Conservation (phyloP, 169 alveolate species). For the Plasmodium ovale region DNA sequence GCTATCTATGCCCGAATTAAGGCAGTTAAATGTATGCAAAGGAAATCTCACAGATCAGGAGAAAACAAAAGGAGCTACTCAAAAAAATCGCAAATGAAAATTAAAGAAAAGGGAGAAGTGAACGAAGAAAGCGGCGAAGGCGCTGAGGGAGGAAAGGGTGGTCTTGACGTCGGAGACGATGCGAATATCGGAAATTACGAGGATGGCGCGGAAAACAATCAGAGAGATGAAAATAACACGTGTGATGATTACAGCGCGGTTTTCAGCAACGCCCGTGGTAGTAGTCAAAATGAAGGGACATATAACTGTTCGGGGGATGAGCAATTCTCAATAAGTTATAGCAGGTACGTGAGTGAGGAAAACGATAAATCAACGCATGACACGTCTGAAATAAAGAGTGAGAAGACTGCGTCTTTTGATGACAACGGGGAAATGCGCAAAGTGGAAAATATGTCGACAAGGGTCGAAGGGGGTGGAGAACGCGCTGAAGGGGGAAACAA, state of each 20-base stretch:
- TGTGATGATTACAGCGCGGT: neutral
- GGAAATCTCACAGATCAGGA: conserved; percentile 6
- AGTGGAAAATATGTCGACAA: too few species aligned
- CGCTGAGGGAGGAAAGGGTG: neutral
- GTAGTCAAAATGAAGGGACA: neutral
- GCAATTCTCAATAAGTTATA: neutral
- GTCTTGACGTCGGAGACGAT: neutral
- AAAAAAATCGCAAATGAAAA: conserved; percentile 17
- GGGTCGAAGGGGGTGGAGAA: too few species aligned
- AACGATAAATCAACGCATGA: neutral
- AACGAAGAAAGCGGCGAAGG: neutral
- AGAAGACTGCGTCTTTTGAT: too few species aligned
- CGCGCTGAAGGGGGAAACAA: too few species aligned
- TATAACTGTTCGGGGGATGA: neutral
- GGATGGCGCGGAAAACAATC: neutral
- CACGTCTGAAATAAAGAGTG: neutral
- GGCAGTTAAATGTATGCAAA: conserved; percentile 79
- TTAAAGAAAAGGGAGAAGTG: conserved; percentile 3
- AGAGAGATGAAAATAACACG: neutral
- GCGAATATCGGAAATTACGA: neutral
- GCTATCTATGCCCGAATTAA: conserved; percentile 86
- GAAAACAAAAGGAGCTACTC: conserved; percentile 6
- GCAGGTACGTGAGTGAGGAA: neutral
- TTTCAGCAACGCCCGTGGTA: too few species aligned
- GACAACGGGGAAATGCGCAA: too few species aligned